Evolutionary conservation across 441 rosid genomes (phyloP), one percentile per base, ranked within the genome.

Genomic region (Aquilaria agallochum): DNA sequence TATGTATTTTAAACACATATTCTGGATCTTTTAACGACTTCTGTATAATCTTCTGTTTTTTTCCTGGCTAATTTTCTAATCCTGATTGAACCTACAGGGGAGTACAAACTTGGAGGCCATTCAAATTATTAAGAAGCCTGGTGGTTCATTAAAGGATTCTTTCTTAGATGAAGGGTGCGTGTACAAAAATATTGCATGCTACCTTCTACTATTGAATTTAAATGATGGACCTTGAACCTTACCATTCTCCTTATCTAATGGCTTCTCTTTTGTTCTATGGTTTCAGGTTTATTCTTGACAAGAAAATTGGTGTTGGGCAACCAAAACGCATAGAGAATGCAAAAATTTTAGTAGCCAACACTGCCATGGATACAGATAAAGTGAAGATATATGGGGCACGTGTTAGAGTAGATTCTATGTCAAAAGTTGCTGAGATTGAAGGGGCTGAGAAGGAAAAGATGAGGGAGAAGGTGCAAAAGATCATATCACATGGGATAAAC

Each of bases 321-420:
- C 99, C 99, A 34, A 95, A 89, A 79, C 89, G 88, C 71, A 81
- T 95, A 59, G 99, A 95, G 75, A 86, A 95, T 73, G 99, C 98
- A 44, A 92, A 92, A 32, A 92, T 95, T 75, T 74, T 95, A 87
- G 99, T 92, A 64, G 99, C 99, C 27, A 95, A 95, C 71, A 95
- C 98, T 66, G 99, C 99, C 55, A 88, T 95, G 99, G 99, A 92
- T 72, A 92, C 99, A 5, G 99, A 95, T 71, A 95, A 95, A 76
- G 99, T 92, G 46, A 95, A 95, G 80, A 95, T 95, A 20, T 95
- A 91, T 66, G 99, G 99, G 64, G 99, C 99, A 58, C 97, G 98
- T 67, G 99, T 95, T 72, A 96, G 98, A 59, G 98, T 95, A 12
- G 95, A 95, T 75, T 95, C 99, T 50, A 95, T 95, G 96, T 57